These are phyloP conservation scores for Straminergon stramineum DNA, from an alignment of 225 moss, liverwort and hornwort species.

Conservation along the genomic window DNA sequence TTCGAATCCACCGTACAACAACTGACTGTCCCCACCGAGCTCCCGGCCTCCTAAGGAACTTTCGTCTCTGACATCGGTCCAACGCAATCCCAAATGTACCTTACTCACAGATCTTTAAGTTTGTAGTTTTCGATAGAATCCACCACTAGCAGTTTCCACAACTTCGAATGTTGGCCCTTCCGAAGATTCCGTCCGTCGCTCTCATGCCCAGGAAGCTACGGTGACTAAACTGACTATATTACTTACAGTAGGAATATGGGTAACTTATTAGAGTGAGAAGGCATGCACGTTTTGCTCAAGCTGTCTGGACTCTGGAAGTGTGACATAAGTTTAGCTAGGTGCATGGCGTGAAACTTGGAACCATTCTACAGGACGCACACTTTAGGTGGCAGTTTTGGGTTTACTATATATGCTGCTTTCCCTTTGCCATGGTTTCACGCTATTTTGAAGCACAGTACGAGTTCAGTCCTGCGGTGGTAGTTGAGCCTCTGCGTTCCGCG, in stretches of 20 bases:
- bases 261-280: background rate
- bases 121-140: background rate
- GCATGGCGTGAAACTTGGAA: background rate
- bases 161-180: background rate
- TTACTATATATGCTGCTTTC: background rate
- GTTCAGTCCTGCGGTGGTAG: background rate
- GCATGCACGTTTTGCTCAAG: background rate
- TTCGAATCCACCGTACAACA: background rate
- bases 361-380: background rate
- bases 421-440: background rate
- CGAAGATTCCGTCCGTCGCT: background rate
- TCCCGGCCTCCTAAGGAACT: background rate
- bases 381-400: background rate
- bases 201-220: background rate
- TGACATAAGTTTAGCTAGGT: background rate
- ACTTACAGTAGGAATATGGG: no score
- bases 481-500: background rate
- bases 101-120: background rate
- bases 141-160: background rate
- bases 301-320: slow-evolving; percentile 13
- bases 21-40: background rate
- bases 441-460: background rate
- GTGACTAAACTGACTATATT: no score
- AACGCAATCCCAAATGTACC: background rate
- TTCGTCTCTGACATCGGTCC: background rate